Evolutionary conservation across 164 flowering plant species (phyloP).

Genomic region (Macadamia integrifolia): DNA sequence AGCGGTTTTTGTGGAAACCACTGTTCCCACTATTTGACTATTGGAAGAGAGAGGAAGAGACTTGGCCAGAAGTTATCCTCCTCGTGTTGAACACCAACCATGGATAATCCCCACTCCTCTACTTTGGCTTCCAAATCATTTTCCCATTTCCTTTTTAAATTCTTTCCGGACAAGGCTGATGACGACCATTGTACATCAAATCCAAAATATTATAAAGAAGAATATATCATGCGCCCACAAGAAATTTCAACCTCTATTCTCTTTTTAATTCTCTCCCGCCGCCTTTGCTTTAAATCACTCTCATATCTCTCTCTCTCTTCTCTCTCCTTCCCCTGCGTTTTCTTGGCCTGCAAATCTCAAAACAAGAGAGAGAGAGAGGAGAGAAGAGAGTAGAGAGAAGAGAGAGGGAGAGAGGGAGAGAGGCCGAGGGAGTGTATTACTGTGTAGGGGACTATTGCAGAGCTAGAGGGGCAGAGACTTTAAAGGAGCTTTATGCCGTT

Average conservation of each 20-base stretch:
- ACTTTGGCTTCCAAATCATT: constrained; percentile 14
- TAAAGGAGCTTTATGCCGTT: constrained; percentile 31
- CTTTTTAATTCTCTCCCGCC: constrained; percentile 30
- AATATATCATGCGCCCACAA: too few species aligned
- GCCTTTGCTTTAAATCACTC: constrained; percentile 39
- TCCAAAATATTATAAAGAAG: too few species aligned
- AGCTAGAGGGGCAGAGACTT: constrained; percentile 15
- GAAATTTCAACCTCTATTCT: background rate
- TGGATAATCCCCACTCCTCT: constrained; percentile 7
- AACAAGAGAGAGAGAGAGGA: constrained; percentile 2
- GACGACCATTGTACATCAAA: background rate
- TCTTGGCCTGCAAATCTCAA: constrained; percentile 7
- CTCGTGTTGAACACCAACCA: background rate
- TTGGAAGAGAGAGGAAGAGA: background rate
- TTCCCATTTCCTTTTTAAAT: constrained; percentile 3
- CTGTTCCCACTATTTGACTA: constrained; percentile 3
- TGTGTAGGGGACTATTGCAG: constrained; percentile 25
- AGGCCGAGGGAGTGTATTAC: background rate
- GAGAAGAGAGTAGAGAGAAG: constrained; percentile 7
- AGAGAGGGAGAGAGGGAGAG: constrained; percentile 1
- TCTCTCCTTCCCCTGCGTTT: background rate
- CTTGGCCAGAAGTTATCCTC: background rate
- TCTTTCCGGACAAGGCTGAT: background rate
- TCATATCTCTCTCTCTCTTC: constrained; percentile 31
- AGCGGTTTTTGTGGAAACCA: background rate